Conservation (phyloP, 2,329 filamentous ascomycete species). For the Fusarium sulawesiense region DNA sequence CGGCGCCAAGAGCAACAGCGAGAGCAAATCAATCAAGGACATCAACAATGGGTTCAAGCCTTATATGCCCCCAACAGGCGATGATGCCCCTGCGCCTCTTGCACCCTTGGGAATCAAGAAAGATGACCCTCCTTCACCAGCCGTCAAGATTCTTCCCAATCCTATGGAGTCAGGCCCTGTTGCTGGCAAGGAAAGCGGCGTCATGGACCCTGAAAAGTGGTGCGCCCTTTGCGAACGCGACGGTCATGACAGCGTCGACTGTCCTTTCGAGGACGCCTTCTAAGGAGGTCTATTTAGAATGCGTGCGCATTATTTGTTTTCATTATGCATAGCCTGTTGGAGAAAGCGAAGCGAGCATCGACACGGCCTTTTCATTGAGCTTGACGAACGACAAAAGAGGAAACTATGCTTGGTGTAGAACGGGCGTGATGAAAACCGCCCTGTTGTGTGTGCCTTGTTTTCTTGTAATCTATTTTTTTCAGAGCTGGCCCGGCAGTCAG, state of each 20-base stretch:
- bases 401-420: slow-evolving; percentile 40
- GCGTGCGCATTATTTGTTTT: slow-evolving; percentile 14
- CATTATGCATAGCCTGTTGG: slow-evolving; percentile 18
- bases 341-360: slow-evolving; percentile 30
- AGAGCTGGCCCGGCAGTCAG: slow-evolving; percentile 28
- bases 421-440: slow-evolving; percentile 46
- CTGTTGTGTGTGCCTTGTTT: slow-evolving; percentile 31
- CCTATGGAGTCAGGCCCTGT: slow-evolving; percentile 75
- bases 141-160: slow-evolving; percentile 67
- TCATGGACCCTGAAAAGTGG: slow-evolving; percentile 90
- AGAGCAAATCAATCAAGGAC: slow-evolving; percentile 49
- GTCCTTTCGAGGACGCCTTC: slow-evolving; percentile 87
- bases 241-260: slow-evolving; percentile 95
- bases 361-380: slow-evolving; percentile 28
- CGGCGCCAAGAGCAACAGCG: slow-evolving; percentile 50
- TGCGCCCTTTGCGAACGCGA: slow-evolving; percentile 96
- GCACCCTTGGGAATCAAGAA: slow-evolving; percentile 63
- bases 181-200: slow-evolving; percentile 80
- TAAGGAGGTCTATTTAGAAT: slow-evolving; percentile 49
- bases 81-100: slow-evolving; percentile 66
- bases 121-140: slow-evolving; percentile 50
- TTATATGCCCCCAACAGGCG: slow-evolving; percentile 55
- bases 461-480: slow-evolving; percentile 26
- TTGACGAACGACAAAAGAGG: slow-evolving; percentile 15
- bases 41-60: slow-evolving; percentile 54